phyloP scores from a whole-genome alignment of 176 grass and related monocot genomes.

The Raddia distichophylla region DNA sequence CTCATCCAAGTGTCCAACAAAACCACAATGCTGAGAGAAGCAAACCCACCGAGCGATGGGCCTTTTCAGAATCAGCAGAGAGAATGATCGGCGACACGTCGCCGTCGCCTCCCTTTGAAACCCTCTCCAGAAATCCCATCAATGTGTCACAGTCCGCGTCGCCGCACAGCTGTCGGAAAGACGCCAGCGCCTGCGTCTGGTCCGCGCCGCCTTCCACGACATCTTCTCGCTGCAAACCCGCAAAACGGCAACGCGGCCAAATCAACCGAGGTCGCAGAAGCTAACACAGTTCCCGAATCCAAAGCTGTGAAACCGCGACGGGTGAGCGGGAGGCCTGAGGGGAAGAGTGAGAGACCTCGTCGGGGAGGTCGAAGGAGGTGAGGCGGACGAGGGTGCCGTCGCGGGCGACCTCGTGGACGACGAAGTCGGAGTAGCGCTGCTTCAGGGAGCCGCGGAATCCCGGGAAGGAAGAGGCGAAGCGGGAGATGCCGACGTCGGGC shows the following conservation, averaged over 20 bases:
- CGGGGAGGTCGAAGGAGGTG: constrained; percentile 81
- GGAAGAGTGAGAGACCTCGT: constrained; percentile 41
- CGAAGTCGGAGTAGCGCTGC: constrained; percentile 88
- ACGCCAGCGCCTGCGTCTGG: constrained; percentile 50
- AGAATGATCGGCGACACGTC: constrained; percentile 69
- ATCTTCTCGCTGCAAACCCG: constrained; percentile 53
- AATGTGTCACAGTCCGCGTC: constrained; percentile 55
- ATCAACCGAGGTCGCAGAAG: neutral
- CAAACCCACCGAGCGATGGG: constrained; percentile 75
- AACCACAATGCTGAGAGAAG: neutral
- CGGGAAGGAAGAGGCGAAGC: constrained; percentile 73
- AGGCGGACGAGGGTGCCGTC: constrained; percentile 76
- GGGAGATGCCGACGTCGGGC: constrained; percentile 80
- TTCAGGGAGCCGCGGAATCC: constrained; percentile 85
- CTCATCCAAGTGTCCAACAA: neutral
- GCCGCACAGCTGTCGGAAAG: constrained; percentile 71
- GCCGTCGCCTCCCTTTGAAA: constrained; percentile 41
- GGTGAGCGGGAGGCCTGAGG: neutral
- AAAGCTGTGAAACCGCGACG: neutral
- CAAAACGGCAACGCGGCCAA: neutral
- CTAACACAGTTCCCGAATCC: neutral
- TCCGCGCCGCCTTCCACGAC: constrained; percentile 46
- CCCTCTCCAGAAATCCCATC: constrained; percentile 62
- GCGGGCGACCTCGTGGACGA: constrained; percentile 82
- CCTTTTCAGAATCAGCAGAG: constrained; percentile 72